Conservation (phyloP, 2,329 filamentous ascomycete genomes). For the Fonsecaea pugnacius region DNA sequence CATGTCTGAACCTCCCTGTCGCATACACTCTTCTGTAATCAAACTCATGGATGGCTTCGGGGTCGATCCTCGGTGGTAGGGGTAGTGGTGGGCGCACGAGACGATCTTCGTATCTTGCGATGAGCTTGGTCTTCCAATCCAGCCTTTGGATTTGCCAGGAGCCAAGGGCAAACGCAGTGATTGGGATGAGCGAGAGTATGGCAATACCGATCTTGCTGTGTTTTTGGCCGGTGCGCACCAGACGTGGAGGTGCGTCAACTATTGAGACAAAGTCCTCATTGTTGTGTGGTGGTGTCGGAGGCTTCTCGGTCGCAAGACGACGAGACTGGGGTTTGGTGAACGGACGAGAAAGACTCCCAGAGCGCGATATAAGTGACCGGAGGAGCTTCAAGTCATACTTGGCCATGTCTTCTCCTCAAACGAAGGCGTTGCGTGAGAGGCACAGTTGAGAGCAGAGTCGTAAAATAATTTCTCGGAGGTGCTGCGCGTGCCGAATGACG, state of each 20-base stretch:
- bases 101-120: constrained; percentile 90
- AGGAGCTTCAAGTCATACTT: constrained; percentile 27
- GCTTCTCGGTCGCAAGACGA: constrained; percentile 20
- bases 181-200: constrained; percentile 73
- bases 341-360: constrained; percentile 3
- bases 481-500: neutral
- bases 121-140: constrained; percentile 89
- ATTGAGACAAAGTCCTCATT: constrained; percentile 81
- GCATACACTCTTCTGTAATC: constrained; percentile 86
- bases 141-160: constrained; percentile 95
- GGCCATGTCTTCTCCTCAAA: constrained; percentile 17
- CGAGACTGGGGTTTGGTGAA: constrained; percentile 9
- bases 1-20: constrained; percentile 75
- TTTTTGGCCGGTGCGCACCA: constrained; percentile 73
- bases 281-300: constrained; percentile 56
- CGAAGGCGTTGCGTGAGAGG: neutral
- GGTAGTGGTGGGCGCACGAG: constrained; percentile 83
- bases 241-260: constrained; percentile 79
- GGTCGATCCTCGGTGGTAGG: constrained; percentile 80
- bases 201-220: constrained; percentile 53
- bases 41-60: constrained; percentile 80
- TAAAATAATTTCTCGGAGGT: constrained; percentile 7
- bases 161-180: constrained; percentile 87
- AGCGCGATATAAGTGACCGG: constrained; percentile 11
- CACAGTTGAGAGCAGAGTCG: neutral